These are phyloP conservation scores for Salvia miltiorrhiza DNA, from an alignment of 257 asterid genomes.

Conservation along the genomic window DNA sequence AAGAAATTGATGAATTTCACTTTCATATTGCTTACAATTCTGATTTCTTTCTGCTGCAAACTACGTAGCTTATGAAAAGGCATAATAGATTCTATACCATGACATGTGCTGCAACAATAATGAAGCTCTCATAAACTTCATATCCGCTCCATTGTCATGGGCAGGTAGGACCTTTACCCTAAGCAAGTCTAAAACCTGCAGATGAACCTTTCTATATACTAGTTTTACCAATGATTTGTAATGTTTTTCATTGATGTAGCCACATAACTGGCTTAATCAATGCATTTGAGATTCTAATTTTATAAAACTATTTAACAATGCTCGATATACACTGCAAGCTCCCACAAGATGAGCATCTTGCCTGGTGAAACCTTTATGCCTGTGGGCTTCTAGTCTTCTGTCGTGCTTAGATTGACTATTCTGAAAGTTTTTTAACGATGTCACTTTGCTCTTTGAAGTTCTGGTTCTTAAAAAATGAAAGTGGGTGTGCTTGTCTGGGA, in stretches of 20 bases:
- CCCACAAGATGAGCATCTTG: slow-evolving; percentile 1
- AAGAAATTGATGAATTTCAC: slow-evolving; percentile 7
- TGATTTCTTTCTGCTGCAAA: slow-evolving; percentile 7
- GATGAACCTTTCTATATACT: slow-evolving; percentile 10
- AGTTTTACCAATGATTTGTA: slow-evolving; percentile 11
- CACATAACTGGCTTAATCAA: not conserved
- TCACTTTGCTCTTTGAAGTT: not conserved
- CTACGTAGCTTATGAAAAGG: not conserved
- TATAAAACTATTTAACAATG: slow-evolving; percentile 2
- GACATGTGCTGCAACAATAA: not conserved
- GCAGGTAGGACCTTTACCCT: not conserved
- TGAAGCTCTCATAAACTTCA: slow-evolving; percentile 15
- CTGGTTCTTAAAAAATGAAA: slow-evolving; percentile 1
- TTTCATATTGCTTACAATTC: not conserved
- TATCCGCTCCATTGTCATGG: slow-evolving; percentile 6
- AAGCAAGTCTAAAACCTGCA: not conserved
- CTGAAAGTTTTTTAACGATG: not conserved
- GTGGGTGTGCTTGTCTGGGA: slow-evolving; percentile 22
- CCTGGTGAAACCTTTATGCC: slow-evolving; percentile 6
- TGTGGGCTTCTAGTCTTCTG: slow-evolving; percentile 5
- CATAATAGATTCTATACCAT: not conserved
- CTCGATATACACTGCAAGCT: not conserved
- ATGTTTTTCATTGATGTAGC: slow-evolving; percentile 1
- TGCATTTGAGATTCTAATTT: not conserved
- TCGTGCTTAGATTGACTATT: not conserved